These are phyloP conservation scores for Sugiyamaella pinicola DNA, from an alignment of 1,139 yeast genomes.

Conservation along the genomic window DNA sequence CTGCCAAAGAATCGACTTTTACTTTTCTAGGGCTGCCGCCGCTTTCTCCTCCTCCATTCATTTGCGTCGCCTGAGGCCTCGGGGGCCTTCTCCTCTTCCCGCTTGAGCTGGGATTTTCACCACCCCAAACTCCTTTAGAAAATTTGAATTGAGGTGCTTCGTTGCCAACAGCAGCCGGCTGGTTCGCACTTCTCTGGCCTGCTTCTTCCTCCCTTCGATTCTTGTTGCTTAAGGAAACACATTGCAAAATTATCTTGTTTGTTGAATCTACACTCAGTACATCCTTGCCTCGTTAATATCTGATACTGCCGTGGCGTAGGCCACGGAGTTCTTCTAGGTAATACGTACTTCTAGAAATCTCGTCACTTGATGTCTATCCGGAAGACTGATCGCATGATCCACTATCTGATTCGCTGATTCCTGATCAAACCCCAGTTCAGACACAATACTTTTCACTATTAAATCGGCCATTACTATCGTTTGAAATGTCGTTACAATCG, in stretches of 20 bases:
- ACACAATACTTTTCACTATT: constrained; percentile 2
- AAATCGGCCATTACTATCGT: constrained; percentile 1
- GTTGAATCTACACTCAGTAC: not conserved
- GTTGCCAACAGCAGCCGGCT: not conserved
- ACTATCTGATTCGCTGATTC: constrained; percentile 17
- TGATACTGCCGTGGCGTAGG: too few relatives aligned
- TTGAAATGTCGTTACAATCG: not conserved
- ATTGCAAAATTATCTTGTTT: not conserved
- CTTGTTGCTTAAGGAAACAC: not conserved
- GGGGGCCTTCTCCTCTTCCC: constrained; percentile 24
- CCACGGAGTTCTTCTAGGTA: too few relatives aligned
- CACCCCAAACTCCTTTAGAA: constrained; percentile 31
- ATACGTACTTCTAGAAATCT: constrained; percentile 10
- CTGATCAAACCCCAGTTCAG: constrained; percentile 12
- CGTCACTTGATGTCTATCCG: constrained; percentile 10
- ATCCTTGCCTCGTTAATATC: constrained; percentile 6
- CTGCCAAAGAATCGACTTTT: constrained; percentile 40
- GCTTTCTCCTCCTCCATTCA: constrained; percentile 16
- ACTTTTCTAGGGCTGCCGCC: constrained; percentile 26
- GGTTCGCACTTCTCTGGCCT: not conserved
- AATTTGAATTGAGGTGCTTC: constrained; percentile 19
- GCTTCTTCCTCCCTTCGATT: constrained; percentile 1
- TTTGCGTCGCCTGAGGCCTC: not conserved
- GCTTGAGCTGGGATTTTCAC: not conserved
- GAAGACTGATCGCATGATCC: constrained; percentile 7